These are phyloP conservation scores for Neurospora sp. DNA, from an alignment of 495 filamentous ascomycete species.

Conservation along the genomic window DNA sequence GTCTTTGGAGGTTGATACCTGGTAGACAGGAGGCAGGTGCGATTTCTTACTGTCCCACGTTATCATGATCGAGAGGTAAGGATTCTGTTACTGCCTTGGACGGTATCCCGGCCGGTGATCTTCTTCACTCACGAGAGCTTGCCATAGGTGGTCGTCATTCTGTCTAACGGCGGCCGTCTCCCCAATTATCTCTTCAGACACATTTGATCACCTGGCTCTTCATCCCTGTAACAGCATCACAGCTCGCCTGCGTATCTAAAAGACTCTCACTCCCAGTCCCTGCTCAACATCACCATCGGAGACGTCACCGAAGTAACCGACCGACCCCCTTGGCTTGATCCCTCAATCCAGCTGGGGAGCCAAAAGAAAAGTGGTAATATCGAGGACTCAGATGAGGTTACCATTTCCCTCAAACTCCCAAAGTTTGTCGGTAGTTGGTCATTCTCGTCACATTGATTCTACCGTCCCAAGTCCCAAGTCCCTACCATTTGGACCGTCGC, in stretches of 20 bases:
- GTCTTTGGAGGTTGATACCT: background rate
- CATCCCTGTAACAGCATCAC: background rate
- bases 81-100: background rate
- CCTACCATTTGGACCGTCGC: background rate
- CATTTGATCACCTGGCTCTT: background rate
- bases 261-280: background rate
- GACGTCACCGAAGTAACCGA: background rate
- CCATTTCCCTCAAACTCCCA: background rate
- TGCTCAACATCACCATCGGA: background rate
- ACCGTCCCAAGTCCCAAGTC: background rate
- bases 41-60: background rate
- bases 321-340: background rate
- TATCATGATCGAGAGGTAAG: background rate
- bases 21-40: background rate
- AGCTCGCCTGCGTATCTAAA: background rate
- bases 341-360: no score
- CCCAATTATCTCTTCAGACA: no score
- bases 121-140: background rate
- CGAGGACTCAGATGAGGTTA: background rate
- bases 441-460: background rate
- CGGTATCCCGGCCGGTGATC: background rate
- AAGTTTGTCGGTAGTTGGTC: background rate
- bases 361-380: no score
- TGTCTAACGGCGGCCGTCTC: no score
- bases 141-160: no score